Base-by-base conservation (phyloP, 768 basidiomycete species). In the Boletus vinaceobasis region DNA sequence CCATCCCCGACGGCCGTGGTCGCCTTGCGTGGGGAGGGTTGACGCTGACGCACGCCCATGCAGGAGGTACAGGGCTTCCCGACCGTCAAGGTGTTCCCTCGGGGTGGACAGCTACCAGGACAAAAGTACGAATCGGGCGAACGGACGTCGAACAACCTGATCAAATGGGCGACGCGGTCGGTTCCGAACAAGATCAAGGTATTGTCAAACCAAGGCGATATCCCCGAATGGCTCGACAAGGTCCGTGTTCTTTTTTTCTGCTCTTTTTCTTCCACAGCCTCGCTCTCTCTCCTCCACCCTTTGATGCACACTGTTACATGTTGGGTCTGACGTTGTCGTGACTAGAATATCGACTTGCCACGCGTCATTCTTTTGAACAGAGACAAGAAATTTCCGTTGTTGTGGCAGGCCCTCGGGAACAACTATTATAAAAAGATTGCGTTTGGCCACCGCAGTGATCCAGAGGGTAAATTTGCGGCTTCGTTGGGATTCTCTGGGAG, bases 41-140 rank as follows among this genome's bases (percentile, higher is more conserved):
- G n/a, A n/a, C n/a, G n/a, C n/a, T n/a, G n/a, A n/a, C n/a, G n/a
- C n/a, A n/a, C n/a, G n/a, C n/a, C n/a, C n/a, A n/a, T n/a, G n/a
- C n/a, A n/a, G n/a, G n/a, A n/a, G 14, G 82, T 97, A 21, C 78
- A 94, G 72, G 94, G 94, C 3, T 98, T 94, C 80, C 94, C 94
- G 3, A 97, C 94, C 3, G 77, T 98, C 69, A 98, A 98, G 76
- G 85, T 87, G 2, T 98, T 87, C 74, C 92, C 94, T 11, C 80
- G 87, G 39, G 94, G 93, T 8, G 77, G 74, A 9, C 75, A 82
- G 50, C 67, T 82, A 3, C 76, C 80, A 1, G 78, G 89, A 1
- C 78, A 88, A 57, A 73, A 78, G 19, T 96, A 87, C 65, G 82
- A 90, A 0, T 74, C 75, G 13, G 75, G 77, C 19, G 86, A 93